These are phyloP conservation scores for Senecio squalidus DNA, from an alignment of 140 eudicot species.

Conservation along the genomic window DNA sequence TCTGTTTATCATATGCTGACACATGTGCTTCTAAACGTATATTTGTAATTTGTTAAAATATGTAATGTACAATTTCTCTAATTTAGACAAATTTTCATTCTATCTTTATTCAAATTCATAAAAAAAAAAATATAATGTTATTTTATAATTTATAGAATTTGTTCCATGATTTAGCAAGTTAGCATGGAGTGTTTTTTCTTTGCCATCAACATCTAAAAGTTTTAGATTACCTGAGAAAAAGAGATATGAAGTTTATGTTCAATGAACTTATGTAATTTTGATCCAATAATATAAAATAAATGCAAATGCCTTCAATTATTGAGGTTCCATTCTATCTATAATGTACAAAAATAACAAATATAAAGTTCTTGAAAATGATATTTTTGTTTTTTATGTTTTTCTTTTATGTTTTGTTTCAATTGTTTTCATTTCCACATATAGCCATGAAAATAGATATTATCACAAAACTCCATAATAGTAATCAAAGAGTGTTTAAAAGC, in stretches of 20 bases:
- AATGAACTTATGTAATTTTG: conserved; percentile 12
- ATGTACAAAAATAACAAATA: conserved; percentile 15
- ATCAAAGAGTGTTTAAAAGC: neutral
- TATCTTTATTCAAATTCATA: no score
- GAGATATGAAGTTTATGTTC: conserved; percentile 14
- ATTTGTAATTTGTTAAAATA: no score
- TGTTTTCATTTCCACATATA: conserved; percentile 1
- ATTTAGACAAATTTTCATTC: no score
- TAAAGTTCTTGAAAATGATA: conserved; percentile 25
- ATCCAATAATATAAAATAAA: conserved; percentile 16
- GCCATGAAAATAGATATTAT: conserved; percentile 13
- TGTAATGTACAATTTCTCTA: no score
- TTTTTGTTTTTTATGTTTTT: conserved; percentile 4
- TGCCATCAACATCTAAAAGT: conserved; percentile 18
- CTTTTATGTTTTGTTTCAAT: neutral
- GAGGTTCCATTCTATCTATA: conserved; percentile 20
- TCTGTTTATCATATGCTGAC: no score
- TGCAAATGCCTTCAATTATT: conserved; percentile 16
- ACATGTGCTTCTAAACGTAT: no score
- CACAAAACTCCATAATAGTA: conserved; percentile 1
- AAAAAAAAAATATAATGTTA: neutral
- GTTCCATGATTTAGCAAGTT: neutral
- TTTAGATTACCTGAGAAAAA: conserved; percentile 17
- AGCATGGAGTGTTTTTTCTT: conserved; percentile 6
- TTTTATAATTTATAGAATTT: no score